phyloP scores from a whole-genome alignment of 2,329 filamentous ascomycete genomes.

The Nigrospora oryzae region DNA sequence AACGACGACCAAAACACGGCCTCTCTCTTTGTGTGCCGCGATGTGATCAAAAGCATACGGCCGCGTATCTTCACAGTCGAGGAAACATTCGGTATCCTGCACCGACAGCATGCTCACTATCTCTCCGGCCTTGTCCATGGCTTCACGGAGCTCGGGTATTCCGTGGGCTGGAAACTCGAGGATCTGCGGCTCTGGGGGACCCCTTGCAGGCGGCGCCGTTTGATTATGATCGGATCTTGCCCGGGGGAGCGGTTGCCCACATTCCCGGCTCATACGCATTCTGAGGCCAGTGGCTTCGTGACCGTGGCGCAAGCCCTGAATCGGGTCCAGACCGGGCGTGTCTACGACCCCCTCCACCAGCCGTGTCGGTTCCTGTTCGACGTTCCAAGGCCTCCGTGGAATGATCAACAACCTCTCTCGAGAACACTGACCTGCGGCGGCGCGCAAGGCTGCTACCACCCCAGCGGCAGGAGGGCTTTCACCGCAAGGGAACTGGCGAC shows the following conservation, averaged over 20 bases:
- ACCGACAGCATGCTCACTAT: conserved; percentile 30
- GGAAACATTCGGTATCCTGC: conserved; percentile 63
- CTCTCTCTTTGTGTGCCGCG: conserved; percentile 41
- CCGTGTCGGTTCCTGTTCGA: background rate
- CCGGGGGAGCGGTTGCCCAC: conserved; percentile 63
- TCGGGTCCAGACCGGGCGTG: background rate
- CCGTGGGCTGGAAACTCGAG: conserved; percentile 59
- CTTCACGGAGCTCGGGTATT: conserved; percentile 59
- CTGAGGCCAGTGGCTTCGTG: conserved; percentile 24
- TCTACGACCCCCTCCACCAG: no score
- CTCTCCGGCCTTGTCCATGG: conserved; percentile 54
- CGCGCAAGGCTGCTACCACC: background rate
- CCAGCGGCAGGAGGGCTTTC: conserved; percentile 47
- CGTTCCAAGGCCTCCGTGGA: background rate
- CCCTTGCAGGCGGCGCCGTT: conserved; percentile 37
- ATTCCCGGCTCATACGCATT: conserved; percentile 57
- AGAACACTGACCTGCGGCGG: background rate
- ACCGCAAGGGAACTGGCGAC: conserved; percentile 60
- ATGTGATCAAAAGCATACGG: conserved; percentile 46
- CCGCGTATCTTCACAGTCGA: conserved; percentile 71
- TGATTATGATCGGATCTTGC: conserved; percentile 50
- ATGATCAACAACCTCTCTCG: background rate
- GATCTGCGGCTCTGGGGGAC: conserved; percentile 41
- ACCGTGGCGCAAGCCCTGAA: conserved; percentile 35
- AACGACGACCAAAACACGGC: conserved; percentile 62